phyloP scores from a whole-genome alignment of 768 basidiomycete species.

The Mycena vitilis region DNA sequence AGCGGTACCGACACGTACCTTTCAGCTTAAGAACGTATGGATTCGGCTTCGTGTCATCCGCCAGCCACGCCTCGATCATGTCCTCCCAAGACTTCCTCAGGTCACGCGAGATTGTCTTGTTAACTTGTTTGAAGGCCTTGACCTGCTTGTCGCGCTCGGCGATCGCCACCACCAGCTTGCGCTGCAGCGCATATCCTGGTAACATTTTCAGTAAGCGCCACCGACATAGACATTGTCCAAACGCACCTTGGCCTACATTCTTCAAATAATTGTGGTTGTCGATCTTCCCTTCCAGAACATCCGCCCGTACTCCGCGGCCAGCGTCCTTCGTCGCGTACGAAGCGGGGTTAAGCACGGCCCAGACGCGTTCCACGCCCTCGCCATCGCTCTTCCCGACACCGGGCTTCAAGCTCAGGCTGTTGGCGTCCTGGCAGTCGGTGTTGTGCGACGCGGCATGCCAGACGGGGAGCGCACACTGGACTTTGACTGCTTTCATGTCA shows the following conservation, averaged over 20 bases:
- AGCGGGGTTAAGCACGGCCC: constrained; percentile 41
- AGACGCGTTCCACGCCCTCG: constrained; percentile 39
- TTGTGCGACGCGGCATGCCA: constrained; percentile 14
- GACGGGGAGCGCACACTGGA: constrained; percentile 3
- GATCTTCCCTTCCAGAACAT: constrained; percentile 41
- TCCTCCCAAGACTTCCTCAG: background rate
- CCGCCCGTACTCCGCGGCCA: constrained; percentile 37
- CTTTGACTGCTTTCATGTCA: background rate
- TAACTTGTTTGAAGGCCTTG: background rate
- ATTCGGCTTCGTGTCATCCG: background rate
- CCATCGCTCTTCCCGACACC: constrained; percentile 32
- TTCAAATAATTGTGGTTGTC: constrained; percentile 39
- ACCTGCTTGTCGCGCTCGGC: constrained; percentile 2
- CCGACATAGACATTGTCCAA: too few relatives aligned
- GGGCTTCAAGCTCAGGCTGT: constrained; percentile 16
- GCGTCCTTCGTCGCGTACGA: constrained; percentile 45
- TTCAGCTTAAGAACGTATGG: background rate
- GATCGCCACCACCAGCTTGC: constrained; percentile 18
- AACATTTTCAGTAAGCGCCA: background rate
- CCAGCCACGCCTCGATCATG: background rate
- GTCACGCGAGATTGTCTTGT: background rate
- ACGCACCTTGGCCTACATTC: constrained; percentile 16
- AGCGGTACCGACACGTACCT: background rate
- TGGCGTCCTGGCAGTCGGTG: background rate
- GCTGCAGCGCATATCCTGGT: constrained; percentile 13